phyloP scores from a whole-genome alignment of 768 basidiomycete genomes.

The Russula brevipes region DNA sequence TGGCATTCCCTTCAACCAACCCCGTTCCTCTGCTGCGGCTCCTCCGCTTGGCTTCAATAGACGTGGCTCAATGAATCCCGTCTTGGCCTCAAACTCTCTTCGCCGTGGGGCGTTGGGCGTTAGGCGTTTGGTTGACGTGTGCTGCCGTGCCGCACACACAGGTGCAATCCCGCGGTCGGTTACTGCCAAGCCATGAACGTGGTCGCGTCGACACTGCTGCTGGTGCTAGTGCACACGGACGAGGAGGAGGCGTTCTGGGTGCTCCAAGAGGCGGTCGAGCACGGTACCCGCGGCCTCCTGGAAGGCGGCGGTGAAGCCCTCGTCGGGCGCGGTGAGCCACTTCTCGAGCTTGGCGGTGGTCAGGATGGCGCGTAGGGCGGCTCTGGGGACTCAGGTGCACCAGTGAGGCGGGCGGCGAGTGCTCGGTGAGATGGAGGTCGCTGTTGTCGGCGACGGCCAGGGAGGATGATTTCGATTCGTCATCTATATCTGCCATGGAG shows the following conservation, averaged over 20 bases:
- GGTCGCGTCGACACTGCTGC: conserved; percentile 86
- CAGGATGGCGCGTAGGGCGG: conserved; percentile 27
- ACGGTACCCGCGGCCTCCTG: conserved; percentile 48
- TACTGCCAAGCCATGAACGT: conserved; percentile 97
- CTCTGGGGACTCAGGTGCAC: background rate
- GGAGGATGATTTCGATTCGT: background rate
- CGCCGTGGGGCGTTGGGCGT: too few species aligned
- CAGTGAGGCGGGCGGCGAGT: conserved; percentile 15
- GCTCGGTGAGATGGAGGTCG: background rate
- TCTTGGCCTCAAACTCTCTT: too few species aligned
- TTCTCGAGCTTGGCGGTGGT: conserved; percentile 39
- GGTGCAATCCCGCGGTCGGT: conserved; percentile 87
- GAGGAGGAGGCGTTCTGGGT: conserved; percentile 99
- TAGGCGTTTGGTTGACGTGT: too few species aligned
- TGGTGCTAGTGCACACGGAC: conserved; percentile 70
- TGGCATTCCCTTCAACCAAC: too few species aligned
- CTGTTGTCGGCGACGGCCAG: background rate
- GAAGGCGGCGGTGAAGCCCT: conserved; percentile 44
- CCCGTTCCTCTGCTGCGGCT: too few species aligned
- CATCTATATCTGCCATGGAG: background rate
- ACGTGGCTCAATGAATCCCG: too few species aligned
- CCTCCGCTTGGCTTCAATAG: too few species aligned
- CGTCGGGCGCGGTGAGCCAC: conserved; percentile 32
- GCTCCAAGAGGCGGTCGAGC: conserved; percentile 54
- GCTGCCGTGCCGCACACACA: conserved; percentile 30